Conservation (phyloP, 1,139 yeast genomes). For the Yamadazyma trypodendri region DNA sequence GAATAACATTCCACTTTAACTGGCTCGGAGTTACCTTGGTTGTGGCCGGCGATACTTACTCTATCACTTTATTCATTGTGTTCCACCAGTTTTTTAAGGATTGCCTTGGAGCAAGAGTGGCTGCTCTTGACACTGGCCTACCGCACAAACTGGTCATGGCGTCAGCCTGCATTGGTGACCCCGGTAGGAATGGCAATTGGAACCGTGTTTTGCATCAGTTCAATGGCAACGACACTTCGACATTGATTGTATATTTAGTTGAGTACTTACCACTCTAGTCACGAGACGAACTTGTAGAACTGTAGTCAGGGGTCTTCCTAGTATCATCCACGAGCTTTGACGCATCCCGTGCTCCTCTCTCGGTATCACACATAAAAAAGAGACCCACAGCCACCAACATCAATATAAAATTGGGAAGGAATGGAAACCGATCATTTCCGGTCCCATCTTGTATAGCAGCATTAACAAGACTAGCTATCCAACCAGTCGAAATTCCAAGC, state of each 20-base stretch:
- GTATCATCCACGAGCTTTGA: constrained; percentile 6
- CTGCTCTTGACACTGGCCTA: constrained; percentile 11
- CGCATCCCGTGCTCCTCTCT: constrained; percentile 33
- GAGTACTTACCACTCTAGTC: neutral
- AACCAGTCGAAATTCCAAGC: constrained; percentile 45
- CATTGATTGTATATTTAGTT: constrained; percentile 22
- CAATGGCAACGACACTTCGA: constrained; percentile 29
- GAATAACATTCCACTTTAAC: constrained; percentile 28
- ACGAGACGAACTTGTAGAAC: neutral
- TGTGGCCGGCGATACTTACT: constrained; percentile 26
- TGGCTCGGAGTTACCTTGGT: constrained; percentile 25
- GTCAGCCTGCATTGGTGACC: constrained; percentile 18
- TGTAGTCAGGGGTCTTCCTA: neutral
- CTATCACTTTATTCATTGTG: constrained; percentile 32
- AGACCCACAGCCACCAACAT: constrained; percentile 25
- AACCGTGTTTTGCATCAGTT: constrained; percentile 23
- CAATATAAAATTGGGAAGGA: constrained; percentile 36
- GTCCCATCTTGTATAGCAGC: constrained; percentile 44
- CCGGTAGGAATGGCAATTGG: constrained; percentile 33
- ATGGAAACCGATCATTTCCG: constrained; percentile 38
- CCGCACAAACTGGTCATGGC: constrained; percentile 19
- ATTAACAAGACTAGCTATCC: constrained; percentile 43
- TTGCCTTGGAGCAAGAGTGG: constrained; percentile 34
- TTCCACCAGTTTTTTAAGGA: constrained; percentile 47
- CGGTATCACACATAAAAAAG: constrained; percentile 30